A percentile compares a stretch with the other conserved stretches of the same genome.
phyloP scores from a whole-genome alignment of 2,329 filamentous ascomycete genomes.

The Aspergillus floridensis region DNA sequence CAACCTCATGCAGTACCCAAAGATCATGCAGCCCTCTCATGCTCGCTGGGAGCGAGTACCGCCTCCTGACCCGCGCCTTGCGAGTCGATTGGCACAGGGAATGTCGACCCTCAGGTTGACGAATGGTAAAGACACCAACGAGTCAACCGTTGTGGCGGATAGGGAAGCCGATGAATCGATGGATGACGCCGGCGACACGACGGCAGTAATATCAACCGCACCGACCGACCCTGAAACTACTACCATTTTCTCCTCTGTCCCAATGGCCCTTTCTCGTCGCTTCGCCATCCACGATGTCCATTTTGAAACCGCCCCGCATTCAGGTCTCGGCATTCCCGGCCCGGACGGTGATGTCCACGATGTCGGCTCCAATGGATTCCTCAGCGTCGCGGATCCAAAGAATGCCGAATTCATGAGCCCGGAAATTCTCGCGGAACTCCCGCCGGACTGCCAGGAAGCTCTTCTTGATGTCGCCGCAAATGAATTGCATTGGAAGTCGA shows the following conservation, averaged over 20 bases:
- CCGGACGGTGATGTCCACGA: slow-evolving; percentile 39
- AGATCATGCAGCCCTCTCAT: slow-evolving; percentile 84
- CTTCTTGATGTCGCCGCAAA: slow-evolving; percentile 65
- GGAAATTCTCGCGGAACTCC: slow-evolving; percentile 45
- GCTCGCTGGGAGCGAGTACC: slow-evolving; percentile 74
- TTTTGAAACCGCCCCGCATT: slow-evolving; percentile 58
- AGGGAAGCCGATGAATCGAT: background rate
- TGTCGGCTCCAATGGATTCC: slow-evolving; percentile 43
- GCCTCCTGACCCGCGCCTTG: slow-evolving; percentile 36
- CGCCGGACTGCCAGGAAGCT: slow-evolving; percentile 61
- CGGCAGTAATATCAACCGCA: slow-evolving; percentile 8
- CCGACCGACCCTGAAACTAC: slow-evolving; percentile 19
- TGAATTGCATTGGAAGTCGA: slow-evolving; percentile 69
- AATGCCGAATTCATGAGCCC: slow-evolving; percentile 38
- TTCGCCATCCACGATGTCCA: slow-evolving; percentile 62
- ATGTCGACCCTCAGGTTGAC: slow-evolving; percentile 36
- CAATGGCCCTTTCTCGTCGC: slow-evolving; percentile 58
- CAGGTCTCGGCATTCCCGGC: slow-evolving; percentile 59
- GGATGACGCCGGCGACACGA: slow-evolving; percentile 1
- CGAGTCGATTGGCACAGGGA: slow-evolving; percentile 31
- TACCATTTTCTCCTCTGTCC: slow-evolving; percentile 54
- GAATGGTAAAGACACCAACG: slow-evolving; percentile 27
- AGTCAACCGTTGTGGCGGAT: slow-evolving; percentile 6
- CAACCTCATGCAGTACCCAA: slow-evolving; percentile 84
- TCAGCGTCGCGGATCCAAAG: slow-evolving; percentile 34